Evolutionary conservation across 768 basidiomycete genomes (phyloP).

Genomic region (Amyloporia xantha): DNA sequence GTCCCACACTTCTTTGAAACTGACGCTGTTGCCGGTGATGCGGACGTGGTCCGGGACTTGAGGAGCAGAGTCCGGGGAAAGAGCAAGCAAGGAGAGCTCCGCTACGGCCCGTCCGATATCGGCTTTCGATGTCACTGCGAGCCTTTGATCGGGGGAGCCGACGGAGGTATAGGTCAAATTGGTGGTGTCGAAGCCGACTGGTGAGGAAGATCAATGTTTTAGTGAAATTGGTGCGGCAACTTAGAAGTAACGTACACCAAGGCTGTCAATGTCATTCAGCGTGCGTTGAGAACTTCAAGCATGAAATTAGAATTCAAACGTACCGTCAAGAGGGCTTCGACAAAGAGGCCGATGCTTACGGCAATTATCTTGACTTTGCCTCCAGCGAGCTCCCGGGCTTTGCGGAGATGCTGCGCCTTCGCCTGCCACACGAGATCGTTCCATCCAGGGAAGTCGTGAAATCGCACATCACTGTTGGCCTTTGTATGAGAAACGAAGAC

Average conservation of each 20-base stretch:
- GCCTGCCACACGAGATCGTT: slow-evolving; percentile 6
- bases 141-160: slow-evolving; percentile 10
- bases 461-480: slow-evolving; percentile 10
- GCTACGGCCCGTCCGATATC: slow-evolving; percentile 17
- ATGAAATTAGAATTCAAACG: neutral
- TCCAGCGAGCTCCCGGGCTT: slow-evolving; percentile 3
- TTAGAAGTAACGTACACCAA: neutral
- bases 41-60: slow-evolving; percentile 16
- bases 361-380: slow-evolving; percentile 15
- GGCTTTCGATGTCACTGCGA: slow-evolving; percentile 11
- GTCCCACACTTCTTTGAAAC: slow-evolving; percentile 8
- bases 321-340: slow-evolving; percentile 10
- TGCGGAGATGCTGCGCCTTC: slow-evolving; percentile 7
- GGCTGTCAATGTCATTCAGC: neutral
- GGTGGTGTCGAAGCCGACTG: slow-evolving; percentile 18
- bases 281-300: neutral
- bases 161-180: slow-evolving; percentile 11
- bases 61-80: slow-evolving; percentile 9
- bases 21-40: slow-evolving; percentile 11
- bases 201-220: neutral
- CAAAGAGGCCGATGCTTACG: slow-evolving; percentile 12
- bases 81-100: slow-evolving; percentile 14
- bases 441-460: slow-evolving; percentile 14
- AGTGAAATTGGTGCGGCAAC: no score
- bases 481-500: no score